Evolutionary conservation across 345 rosid genomes (phyloP), one percentile per base, ranked within the genome.

Genomic region (Microcos paniculata): DNA sequence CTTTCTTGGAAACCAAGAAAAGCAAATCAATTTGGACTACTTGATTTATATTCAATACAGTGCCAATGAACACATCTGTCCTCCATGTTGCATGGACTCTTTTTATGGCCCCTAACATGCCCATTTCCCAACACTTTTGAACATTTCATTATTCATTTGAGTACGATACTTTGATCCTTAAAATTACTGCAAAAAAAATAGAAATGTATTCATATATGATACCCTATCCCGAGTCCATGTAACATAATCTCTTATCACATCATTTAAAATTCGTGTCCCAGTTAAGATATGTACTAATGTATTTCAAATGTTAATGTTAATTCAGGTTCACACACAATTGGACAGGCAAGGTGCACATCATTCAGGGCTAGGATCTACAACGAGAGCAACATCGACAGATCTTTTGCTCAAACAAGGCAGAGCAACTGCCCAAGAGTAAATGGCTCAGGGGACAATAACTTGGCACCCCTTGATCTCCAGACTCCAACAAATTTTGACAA

Each of bases 291-390:
- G 18, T 63, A 62, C 46, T 64, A 35, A n/a, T 31, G 28, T 19
- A 31, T 48, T 6, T 19, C 2, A 49, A 35, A 52, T 51, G n/a
- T 0, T 6, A 72, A 10, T 72, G 65, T 23, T 30, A 62, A 61
- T 19, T 11, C 77, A 91, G 98, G 97, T 13, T 76, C 87, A 0
- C 98, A 94, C 80, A 94, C 98, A 5, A 87, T 93, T 2, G 99
- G 99, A 23, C 91, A 87, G 84, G 70, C 97, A 21, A 78, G 90
- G 74, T 94, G 99, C 89, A 68, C 76, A 16, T 76, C 3, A 38
- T 91, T 93, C 88, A 85, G 98, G 62, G 13, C 75, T 0, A 85
- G 88, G 58, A 79, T 94, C 75, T 94, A 94, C 89, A 90, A 87
- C 59, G 93, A 89, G 56, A 89, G 79, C 75, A 89, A 90, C 85